These are phyloP conservation scores for Waltiozyma sp. DNA, from an alignment of 1,139 yeast genomes.

Conservation along the genomic window DNA sequence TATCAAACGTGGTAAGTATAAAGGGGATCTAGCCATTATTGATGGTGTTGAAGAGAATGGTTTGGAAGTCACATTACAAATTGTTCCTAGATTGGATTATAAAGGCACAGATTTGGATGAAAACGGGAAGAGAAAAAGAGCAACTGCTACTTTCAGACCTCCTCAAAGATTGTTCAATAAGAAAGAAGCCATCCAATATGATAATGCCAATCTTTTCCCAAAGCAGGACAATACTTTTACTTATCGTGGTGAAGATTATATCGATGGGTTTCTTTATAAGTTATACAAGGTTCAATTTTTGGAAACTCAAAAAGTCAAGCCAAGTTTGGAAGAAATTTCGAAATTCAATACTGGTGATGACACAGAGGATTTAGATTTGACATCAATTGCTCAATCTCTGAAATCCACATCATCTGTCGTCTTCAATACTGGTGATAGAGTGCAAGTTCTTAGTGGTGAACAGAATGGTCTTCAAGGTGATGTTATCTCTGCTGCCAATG, in stretches of 20 bases:
- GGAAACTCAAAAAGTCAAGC: slow-evolving; percentile 77
- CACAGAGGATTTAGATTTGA: slow-evolving; percentile 66
- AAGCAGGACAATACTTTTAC: slow-evolving; percentile 67
- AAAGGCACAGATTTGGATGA: slow-evolving; percentile 47
- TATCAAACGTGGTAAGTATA: slow-evolving; percentile 81
- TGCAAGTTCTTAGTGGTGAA: slow-evolving; percentile 86
- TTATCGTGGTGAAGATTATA: slow-evolving; percentile 81
- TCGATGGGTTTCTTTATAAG: slow-evolving; percentile 77
- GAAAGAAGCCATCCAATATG: slow-evolving; percentile 55
- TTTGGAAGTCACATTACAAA: slow-evolving; percentile 80
- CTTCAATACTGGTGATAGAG: slow-evolving; percentile 91
- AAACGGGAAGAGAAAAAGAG: slow-evolving; percentile 36
- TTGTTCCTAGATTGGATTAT: slow-evolving; percentile 90
- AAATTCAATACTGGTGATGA: slow-evolving; percentile 56
- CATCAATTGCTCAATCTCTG: slow-evolving; percentile 74
- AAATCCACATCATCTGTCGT: slow-evolving; percentile 49
- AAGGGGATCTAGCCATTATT: slow-evolving; percentile 87
- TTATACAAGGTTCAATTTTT: slow-evolving; percentile 77
- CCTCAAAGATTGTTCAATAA: slow-evolving; percentile 78
- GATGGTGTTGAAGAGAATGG: slow-evolving; percentile 93
- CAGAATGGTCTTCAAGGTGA: slow-evolving; percentile 83
- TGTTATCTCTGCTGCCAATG: slow-evolving; percentile 47
- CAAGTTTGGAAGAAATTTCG: slow-evolving; percentile 81
- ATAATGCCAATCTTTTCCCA: slow-evolving; percentile 48
- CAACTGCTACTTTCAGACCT: slow-evolving; percentile 54